phyloP scores from a whole-genome alignment of 2,329 filamentous ascomycete species.

The Fusarium sp. region DNA sequence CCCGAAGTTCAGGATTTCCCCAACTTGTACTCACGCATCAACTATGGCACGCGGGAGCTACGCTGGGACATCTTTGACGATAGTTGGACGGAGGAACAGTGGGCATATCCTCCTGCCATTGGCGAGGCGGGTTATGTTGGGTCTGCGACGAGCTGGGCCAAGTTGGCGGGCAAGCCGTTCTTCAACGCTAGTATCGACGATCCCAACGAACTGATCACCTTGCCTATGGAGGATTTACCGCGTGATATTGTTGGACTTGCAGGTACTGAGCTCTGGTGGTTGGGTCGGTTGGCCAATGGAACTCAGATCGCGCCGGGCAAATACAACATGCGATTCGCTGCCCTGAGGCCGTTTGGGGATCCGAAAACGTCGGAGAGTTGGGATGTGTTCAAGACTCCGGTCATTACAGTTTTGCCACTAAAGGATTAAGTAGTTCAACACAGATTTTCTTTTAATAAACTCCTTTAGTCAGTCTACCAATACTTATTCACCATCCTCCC shows the following conservation, averaged over 20 bases:
- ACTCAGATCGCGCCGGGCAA: constrained; percentile 20
- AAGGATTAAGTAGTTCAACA: not conserved
- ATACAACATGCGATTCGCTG: constrained; percentile 32
- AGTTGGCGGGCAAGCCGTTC: not conserved
- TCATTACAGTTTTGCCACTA: not conserved
- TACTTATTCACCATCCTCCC: no score
- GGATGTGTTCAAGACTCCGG: constrained; percentile 7
- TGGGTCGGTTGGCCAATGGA: constrained; percentile 25
- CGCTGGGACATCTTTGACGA: constrained; percentile 3
- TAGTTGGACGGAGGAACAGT: constrained; percentile 1
- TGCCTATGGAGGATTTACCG: constrained; percentile 5
- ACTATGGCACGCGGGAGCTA: not conserved
- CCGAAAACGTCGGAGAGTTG: constrained; percentile 8
- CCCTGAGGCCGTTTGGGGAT: constrained; percentile 22
- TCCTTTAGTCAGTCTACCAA: no score
- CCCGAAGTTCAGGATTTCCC: constrained; percentile 3
- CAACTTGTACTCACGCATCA: not conserved
- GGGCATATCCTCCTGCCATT: not conserved
- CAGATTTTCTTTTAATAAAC: not conserved
- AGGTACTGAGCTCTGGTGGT: constrained; percentile 36
- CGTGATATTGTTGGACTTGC: constrained; percentile 9
- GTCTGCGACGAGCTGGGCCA: not conserved
- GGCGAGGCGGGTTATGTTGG: not conserved
- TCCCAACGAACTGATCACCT: not conserved
- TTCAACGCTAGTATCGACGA: constrained; percentile 1